Base-by-base conservation (phyloP, 2,329 filamentous ascomycete species). In the Apiospora pterosperma region DNA sequence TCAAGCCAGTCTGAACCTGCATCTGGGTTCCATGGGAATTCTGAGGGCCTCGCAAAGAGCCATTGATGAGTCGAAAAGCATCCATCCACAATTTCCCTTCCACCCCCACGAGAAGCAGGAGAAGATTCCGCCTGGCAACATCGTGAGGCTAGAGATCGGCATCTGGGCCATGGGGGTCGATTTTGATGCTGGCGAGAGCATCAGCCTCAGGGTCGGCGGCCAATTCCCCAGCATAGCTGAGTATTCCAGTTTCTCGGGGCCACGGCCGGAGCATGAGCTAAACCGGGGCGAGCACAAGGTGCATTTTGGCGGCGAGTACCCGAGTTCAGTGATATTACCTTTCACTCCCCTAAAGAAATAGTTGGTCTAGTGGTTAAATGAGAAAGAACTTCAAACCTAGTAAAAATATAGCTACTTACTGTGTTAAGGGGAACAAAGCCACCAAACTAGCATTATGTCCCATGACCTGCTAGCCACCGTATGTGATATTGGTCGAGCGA, bases 1-100 rank as follows among this genome's bases (percentile, higher is more conserved):
- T 0, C 74, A 74, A 28, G 69, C 72, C 4, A 80, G 77, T 44
- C 65, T 79, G n/a, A 80, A 78, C 38, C 70, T 80, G 5, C 77
- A 82, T 65, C 68, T 77, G 1, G 80, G 81, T 0, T 76, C 79
- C 2, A 74, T 78, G 6, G 81, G 81, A 19, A 77, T 82, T 14
- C 70, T 83, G 25, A 74, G 81, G 1, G 81, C 81, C 1, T 82
- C 79, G 0, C 79, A 82, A 58, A 74, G 81, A 3, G 73, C 70
- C 3, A 76, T 79, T 10, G 78, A 80, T 55, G 36, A 66, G 1
- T 66, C 70, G 1, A 71, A 69, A 64, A 75, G 73, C 14, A 73
- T 75, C 63, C 73, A 75, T 31, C 69, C 71, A 1, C 67, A 73
- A 21, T 75, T 69, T 67, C 73, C 72, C 11, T 74, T 74, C 39